phyloP scores from a whole-genome alignment of 768 basidiomycete species.

The Leccinum broughii region DNA sequence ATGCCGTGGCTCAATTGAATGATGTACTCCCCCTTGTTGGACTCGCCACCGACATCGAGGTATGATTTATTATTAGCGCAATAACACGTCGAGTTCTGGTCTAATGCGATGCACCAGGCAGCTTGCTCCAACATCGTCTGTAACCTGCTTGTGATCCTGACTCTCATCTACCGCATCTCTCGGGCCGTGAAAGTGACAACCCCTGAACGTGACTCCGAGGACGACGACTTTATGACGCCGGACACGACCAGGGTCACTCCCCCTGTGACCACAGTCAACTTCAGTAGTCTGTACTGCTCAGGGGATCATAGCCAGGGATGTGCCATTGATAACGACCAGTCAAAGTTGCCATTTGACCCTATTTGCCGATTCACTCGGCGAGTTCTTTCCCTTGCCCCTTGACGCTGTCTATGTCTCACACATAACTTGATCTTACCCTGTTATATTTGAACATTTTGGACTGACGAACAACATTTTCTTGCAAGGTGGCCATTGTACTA shows the following conservation, averaged over 20 bases:
- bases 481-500: neutral
- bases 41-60: conserved; percentile 19
- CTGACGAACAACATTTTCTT: neutral
- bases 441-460: neutral
- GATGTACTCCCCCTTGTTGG: conserved; percentile 1
- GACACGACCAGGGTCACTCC: neutral
- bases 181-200: neutral
- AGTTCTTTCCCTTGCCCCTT: neutral
- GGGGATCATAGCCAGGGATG: neutral
- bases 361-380: neutral
- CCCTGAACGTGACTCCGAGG: conserved; percentile 5
- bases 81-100: neutral
- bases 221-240: neutral
- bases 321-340: neutral
- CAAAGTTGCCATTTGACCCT: neutral
- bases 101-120: conserved; percentile 9
- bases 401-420: neutral
- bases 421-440: neutral
- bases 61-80: neutral
- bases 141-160: conserved; percentile 22
- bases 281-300: neutral
- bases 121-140: conserved; percentile 18
- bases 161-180: conserved; percentile 14
- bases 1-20: conserved; percentile 13
- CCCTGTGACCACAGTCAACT: conserved; percentile 15